These are phyloP conservation scores for Eustoma russellianum DNA, from an alignment of 257 asterid genomes.

Conservation along the genomic window DNA sequence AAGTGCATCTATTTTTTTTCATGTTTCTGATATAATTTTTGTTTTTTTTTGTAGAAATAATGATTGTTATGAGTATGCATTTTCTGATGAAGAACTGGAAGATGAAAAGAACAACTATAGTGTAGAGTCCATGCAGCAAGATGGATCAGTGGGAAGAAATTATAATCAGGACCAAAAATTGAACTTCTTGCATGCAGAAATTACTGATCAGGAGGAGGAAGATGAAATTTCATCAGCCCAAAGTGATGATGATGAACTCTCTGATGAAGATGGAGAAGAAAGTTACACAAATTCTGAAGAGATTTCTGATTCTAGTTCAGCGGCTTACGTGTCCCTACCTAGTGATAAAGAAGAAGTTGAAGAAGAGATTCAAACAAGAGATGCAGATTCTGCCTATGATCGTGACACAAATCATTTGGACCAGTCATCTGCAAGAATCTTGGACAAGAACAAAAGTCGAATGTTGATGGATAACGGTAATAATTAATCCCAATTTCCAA, in stretches of 20 bases:
- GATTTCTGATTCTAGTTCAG: constrained; percentile 29
- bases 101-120: constrained; percentile 15
- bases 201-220: background rate
- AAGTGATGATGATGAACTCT: background rate
- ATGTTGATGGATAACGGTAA: constrained; percentile 13
- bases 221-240: background rate
- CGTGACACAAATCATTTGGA: constrained; percentile 17
- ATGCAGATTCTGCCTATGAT: constrained; percentile 31
- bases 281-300: constrained; percentile 9
- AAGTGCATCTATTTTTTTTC: too few relatives aligned
- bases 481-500: constrained; percentile 18
- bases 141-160: constrained; percentile 13
- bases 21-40: background rate
- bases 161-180: constrained; percentile 5
- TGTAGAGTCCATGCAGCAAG: constrained; percentile 13
- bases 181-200: constrained; percentile 4
- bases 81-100: constrained; percentile 47
- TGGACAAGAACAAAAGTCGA: constrained; percentile 8
- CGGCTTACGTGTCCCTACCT: constrained; percentile 29
- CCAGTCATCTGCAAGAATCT: constrained; percentile 33
- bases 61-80: constrained; percentile 39
- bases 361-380: constrained; percentile 28
- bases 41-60: constrained; percentile 33
- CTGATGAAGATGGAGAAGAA: constrained; percentile 11
- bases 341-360: constrained; percentile 20